These are phyloP conservation scores for Gastrodia elata DNA, from an alignment of 106 monocot genomes.

Conservation along the genomic window DNA sequence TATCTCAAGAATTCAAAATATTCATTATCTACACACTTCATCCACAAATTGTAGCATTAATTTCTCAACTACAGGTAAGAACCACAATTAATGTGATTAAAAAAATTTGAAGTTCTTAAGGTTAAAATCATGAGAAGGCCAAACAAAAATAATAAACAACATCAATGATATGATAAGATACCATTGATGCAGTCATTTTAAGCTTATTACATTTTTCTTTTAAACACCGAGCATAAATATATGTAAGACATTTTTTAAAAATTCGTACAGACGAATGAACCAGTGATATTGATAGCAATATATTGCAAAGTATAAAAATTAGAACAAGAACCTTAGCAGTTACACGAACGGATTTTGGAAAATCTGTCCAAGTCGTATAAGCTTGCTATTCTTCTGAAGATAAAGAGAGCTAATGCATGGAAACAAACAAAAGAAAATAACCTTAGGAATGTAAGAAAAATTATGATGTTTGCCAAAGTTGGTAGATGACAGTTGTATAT, in stretches of 20 bases:
- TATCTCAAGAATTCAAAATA: not conserved
- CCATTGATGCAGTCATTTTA: not conserved
- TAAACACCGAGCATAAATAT: not conserved
- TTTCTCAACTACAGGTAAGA: not conserved
- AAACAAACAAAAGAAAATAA: not conserved
- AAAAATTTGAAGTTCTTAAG: not conserved
- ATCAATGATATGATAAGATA: not conserved
- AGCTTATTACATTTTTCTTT: not conserved
- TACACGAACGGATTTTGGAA: conserved; percentile 4
- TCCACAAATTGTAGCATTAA: not conserved
- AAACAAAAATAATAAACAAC: not conserved
- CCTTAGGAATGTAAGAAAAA: not conserved
- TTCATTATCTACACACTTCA: not conserved
- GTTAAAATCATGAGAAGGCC: not conserved
- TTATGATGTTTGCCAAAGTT: not conserved
- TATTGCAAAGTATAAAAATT: not conserved
- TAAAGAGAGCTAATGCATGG: conserved; percentile 8
- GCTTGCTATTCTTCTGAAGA: not conserved
- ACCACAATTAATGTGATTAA: not conserved
- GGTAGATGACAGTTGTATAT: not conserved
- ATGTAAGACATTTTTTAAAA: not conserved
- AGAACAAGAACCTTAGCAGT: not conserved
- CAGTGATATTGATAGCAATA: not conserved
- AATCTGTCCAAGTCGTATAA: not conserved
- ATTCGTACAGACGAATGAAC: not conserved